phyloP scores from a whole-genome alignment of 1,139 yeast genomes.

The Ogataea hybrid region DNA sequence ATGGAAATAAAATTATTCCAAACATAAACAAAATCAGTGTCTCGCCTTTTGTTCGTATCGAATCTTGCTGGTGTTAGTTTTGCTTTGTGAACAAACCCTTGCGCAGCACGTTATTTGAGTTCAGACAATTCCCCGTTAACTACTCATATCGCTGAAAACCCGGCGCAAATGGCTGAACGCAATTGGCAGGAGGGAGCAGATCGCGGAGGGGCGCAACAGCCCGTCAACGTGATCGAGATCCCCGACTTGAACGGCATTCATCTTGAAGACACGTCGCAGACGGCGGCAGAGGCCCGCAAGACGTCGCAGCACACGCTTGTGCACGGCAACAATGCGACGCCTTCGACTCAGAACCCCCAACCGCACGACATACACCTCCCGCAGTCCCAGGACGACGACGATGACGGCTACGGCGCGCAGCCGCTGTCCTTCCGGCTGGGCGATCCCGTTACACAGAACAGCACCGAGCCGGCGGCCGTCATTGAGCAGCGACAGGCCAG shows the following conservation, averaged over 20 bases:
- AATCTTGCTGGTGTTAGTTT: background rate
- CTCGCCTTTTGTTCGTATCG: background rate
- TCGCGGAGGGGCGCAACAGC: background rate
- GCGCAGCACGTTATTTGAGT: background rate
- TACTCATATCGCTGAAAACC: background rate
- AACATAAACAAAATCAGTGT: slow-evolving; percentile 4
- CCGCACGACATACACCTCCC: background rate
- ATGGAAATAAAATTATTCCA: background rate
- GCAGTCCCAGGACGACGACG: slow-evolving; percentile 5
- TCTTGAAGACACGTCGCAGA: background rate
- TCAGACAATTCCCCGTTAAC: background rate
- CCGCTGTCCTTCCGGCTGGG: slow-evolving; percentile 27
- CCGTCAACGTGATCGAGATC: slow-evolving; percentile 15
- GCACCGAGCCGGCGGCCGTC: slow-evolving; percentile 13
- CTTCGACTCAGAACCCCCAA: background rate
- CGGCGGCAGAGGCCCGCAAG: background rate
- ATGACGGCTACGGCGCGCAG: slow-evolving; percentile 23
- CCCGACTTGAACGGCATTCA: slow-evolving; percentile 15
- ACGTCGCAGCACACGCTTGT: background rate
- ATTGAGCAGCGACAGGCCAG: slow-evolving; percentile 14
- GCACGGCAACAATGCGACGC: background rate
- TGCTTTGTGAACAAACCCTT: background rate
- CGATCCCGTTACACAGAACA: slow-evolving; percentile 11
- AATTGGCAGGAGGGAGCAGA: slow-evolving; percentile 6
- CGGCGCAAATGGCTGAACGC: slow-evolving; percentile 4